Percentiles rank a stretch among this genome's conserved stretches.
Conservation (phyloP, 2,329 filamentous ascomycete species). For the Scedosporium minutisporum region DNA sequence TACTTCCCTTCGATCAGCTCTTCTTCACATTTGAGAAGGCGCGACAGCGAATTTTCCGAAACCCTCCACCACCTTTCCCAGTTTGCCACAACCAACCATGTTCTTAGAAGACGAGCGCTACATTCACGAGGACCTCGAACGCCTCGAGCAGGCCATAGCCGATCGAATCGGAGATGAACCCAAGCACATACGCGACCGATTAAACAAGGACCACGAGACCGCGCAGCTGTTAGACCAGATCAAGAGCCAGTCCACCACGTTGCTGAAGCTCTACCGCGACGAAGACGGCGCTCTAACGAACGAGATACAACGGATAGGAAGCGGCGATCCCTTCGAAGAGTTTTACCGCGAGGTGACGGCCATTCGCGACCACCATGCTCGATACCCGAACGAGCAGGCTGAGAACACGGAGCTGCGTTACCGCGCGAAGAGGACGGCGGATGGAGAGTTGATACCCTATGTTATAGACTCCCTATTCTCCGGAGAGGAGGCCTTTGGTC, state of each 20-base stretch:
- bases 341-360: constrained; percentile 79
- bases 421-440: constrained; percentile 55
- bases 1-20: no score
- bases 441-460: constrained; percentile 51
- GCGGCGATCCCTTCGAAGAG: constrained; percentile 77
- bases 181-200: constrained; percentile 76
- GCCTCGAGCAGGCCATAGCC: constrained; percentile 85
- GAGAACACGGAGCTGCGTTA: constrained; percentile 94
- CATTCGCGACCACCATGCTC: constrained; percentile 78
- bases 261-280: constrained; percentile 80
- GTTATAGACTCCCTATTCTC: constrained; percentile 89
- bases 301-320: constrained; percentile 76
- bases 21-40: no score
- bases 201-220: constrained; percentile 89
- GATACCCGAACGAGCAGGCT: constrained; percentile 88
- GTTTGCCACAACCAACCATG: constrained; percentile 37
- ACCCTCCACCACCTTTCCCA: background rate
- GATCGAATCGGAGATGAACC: constrained; percentile 85
- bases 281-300: constrained; percentile 58
- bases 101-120: constrained; percentile 87
- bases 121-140: constrained; percentile 92
- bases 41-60: background rate
- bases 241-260: constrained; percentile 70
- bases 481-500: constrained; percentile 86
- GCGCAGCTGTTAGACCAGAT: constrained; percentile 79